Base-by-base conservation (phyloP, 2,329 filamentous ascomycete genomes). In the Exophiala sp. region DNA sequence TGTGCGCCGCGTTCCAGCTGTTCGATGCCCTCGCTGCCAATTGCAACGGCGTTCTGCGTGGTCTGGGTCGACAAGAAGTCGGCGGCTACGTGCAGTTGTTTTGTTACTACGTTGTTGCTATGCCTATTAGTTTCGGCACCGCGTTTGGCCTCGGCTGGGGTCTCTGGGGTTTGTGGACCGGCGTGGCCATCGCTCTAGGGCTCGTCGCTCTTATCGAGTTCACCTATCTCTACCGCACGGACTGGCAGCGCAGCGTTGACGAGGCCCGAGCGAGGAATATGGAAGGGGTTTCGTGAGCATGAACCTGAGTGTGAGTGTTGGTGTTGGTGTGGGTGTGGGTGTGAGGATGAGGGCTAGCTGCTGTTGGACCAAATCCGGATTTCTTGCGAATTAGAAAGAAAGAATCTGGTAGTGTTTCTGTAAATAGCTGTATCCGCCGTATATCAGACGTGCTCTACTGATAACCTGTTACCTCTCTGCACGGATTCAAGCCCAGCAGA, bases 51-150 rank as follows among this genome's bases (percentile, higher is more conserved):
- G 76, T 96, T 32, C 76, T 97, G 22, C 79, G 93, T 35, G 91
- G 91, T 10, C 79, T 97, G 13, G 93, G 93, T 2, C 81, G 86
- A 50, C 91, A 97, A 68, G 83, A 88, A 57, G 82, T 97, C 49
- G 91, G 91, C 10, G 90, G 91, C 0, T 95, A 91, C 60, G 83
- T 90, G 6, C 94, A 93, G 62, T 70, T 97, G 2, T 80, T 88
- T 43, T 83, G 84, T 18, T 96, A 96, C 70, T 98, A 97, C 67
- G 72, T 79, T 14, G 77, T 97, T 21, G 91, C 88, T 0, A 75
- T 97, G 68, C 91, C 93, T 0, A 80, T 95, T 27, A 88, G 84
- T 32, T 85, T 96, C 58, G 80, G 78, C 3, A 80, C 85, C 0
- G 85, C 83, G 0, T 95, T 97, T 65, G 84, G 81, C 0, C 70